These are phyloP conservation scores for Selaginella tamariscina DNA, from an alignment of 75 land plant species.

Conservation along the genomic window DNA sequence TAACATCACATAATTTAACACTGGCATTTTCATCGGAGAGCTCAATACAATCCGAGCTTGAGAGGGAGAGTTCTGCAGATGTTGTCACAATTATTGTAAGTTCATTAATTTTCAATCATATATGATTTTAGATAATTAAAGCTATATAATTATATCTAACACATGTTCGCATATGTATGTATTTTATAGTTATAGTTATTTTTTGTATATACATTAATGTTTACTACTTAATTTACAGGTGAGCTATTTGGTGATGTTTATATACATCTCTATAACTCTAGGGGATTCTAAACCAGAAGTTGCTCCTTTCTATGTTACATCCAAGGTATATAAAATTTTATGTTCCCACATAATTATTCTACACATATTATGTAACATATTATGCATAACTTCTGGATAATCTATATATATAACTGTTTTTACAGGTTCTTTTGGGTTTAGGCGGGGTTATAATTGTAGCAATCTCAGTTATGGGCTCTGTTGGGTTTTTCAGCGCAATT, in stretches of 20 bases:
- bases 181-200: not conserved
- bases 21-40: constrained; percentile 91
- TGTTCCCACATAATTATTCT: too few species aligned
- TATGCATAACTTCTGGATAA: too few species aligned
- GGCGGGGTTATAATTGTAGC: constrained; percentile 87
- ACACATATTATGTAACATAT: too few species aligned
- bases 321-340: constrained; percentile 49
- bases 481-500: constrained; percentile 85
- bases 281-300: constrained; percentile 52
- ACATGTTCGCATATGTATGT: not conserved
- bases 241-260: constrained; percentile 95
- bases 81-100: constrained; percentile 65
- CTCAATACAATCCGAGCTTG: constrained; percentile 78
- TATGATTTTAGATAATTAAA: not conserved
- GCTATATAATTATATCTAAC: not conserved
- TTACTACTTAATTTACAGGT: constrained; percentile 52
- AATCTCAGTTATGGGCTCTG: constrained; percentile 84
- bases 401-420: too few species aligned
- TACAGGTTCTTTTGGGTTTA: constrained; percentile 78
- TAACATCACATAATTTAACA: constrained; percentile 45
- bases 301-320: constrained; percentile 65
- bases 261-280: constrained; percentile 74
- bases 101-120: constrained; percentile 10
- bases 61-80: constrained; percentile 95
- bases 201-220: too few species aligned